Base-by-base conservation (phyloP, 2,329 filamentous ascomycete species). In the Claviceps purpurea region DNA sequence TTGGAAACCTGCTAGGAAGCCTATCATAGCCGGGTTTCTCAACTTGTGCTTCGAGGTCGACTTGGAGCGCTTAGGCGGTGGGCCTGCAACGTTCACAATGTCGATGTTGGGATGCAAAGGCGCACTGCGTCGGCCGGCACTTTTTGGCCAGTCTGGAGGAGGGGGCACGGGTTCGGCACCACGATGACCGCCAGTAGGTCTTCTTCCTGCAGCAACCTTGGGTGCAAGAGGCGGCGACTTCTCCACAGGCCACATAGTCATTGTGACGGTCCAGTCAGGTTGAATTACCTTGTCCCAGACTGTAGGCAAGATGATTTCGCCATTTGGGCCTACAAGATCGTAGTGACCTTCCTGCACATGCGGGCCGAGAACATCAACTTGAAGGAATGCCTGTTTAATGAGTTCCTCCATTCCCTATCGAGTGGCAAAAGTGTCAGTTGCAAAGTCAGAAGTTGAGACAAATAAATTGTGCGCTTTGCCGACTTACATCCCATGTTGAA, bases 241-340 rank as follows among this genome's bases (percentile, higher is more conserved):
- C 10, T 78, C 74, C 66, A 76, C 72, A 2, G 77, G 77, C 77
- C 77, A 80, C 75, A 80, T 79, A 41, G 76, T 71, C 74, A 77
- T 77, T 10, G 70, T 75, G 52, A 77, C 71, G 18, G 61, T 60
- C 69, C 67, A 70, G 64, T 90, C 87, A 2, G 87, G 87, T 65
- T 91, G 77, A 50, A 93, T 73, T 45, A 88, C 84, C 59, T 82
- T 86, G 58, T 90, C 87, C 87, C 87, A 93, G 14, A 91, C 80
- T 6, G 65, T 61, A 5, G 87, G 85, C 42, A 93, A 78, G 60
- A 93, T 90, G 57, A 91, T 89, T 64, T 93, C 85, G 42, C 84
- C 84, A 59, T 88, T 81, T 4, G 87, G 86, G 0, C 85, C 87
- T 50, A 88, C 77, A 43, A 93, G 71, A 64, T 93, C 87, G 65